Percentiles rank a stretch among this genome's conserved stretches.
Evolutionary conservation across 2,329 filamentous ascomycete genomes (phyloP).

Genomic region (Claviceps sp.): DNA sequence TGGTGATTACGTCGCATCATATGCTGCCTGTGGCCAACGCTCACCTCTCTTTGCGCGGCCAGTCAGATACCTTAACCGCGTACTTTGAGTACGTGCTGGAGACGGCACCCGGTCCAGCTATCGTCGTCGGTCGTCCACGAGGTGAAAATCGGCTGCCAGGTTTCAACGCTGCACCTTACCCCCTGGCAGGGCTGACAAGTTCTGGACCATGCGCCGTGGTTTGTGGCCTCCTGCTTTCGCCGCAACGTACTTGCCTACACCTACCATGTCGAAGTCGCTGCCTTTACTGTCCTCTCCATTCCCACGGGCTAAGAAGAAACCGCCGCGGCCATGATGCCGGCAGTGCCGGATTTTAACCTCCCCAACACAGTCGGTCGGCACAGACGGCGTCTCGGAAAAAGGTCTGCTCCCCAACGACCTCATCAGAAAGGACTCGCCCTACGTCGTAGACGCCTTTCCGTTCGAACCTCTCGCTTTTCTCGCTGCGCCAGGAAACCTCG

Average conservation of each 20-base stretch:
- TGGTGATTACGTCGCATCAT: conserved; percentile 25
- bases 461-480: conserved; percentile 2
- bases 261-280: conserved; percentile 16
- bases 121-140: conserved; percentile 13
- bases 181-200: conserved; percentile 20
- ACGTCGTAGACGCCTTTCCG: conserved; percentile 49
- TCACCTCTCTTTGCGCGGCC: conserved; percentile 16
- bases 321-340: conserved; percentile 7
- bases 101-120: conserved; percentile 18
- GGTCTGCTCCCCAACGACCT: conserved; percentile 1
- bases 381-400: conserved; percentile 10
- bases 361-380: conserved; percentile 2
- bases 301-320: conserved; percentile 14
- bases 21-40: conserved; percentile 18
- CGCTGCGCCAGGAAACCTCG: neutral
- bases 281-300: conserved; percentile 17
- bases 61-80: conserved; percentile 20
- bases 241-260: conserved; percentile 19
- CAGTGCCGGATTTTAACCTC: conserved; percentile 9
- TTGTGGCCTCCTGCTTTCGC: conserved; percentile 13
- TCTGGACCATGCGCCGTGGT: conserved; percentile 17
- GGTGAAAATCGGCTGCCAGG: conserved; percentile 2
- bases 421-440: conserved; percentile 24
- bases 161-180: conserved; percentile 9
- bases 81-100: conserved; percentile 24